A percentile compares a stretch with the other conserved stretches of the same genome.
phyloP scores from a whole-genome alignment of 805 yeast genomes.

The Starmerella khaoyaiensis region DNA sequence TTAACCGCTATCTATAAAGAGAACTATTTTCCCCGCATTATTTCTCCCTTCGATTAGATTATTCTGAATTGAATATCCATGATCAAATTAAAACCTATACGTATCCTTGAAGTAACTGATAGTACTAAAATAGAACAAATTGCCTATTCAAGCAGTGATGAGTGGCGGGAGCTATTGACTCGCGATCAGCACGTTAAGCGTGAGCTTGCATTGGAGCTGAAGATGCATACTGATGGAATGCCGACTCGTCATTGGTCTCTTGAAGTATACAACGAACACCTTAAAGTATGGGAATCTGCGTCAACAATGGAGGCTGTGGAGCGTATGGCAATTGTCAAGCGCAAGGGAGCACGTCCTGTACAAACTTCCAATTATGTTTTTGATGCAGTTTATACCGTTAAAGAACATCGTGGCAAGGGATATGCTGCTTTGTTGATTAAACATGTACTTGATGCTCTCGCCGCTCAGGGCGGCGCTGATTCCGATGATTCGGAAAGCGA shows the following conservation, averaged over 20 bases:
- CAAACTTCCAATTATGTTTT: slow-evolving; percentile 26
- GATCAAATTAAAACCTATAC: slow-evolving; percentile 9
- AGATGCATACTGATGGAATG: slow-evolving; percentile 14
- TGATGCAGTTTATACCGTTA: slow-evolving; percentile 49
- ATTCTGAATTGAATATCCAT: too few species aligned
- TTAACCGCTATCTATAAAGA: too few species aligned
- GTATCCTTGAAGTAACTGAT: slow-evolving; percentile 13
- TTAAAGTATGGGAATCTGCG: slow-evolving; percentile 23
- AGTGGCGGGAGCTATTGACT: slow-evolving; percentile 24
- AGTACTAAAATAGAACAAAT: slow-evolving; percentile 1
- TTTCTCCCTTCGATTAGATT: too few species aligned
- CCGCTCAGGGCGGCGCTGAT: slow-evolving; percentile 14
- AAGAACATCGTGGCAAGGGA: slow-evolving; percentile 40
- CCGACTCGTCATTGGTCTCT: slow-evolving; percentile 24
- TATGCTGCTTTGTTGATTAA: slow-evolving; percentile 40
- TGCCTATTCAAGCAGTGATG: slow-evolving; percentile 13
- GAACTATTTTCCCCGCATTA: too few species aligned
- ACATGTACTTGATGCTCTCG: slow-evolving; percentile 15
- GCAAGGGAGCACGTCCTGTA: slow-evolving; percentile 16
- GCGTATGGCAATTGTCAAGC: slow-evolving; percentile 28
- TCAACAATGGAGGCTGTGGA: slow-evolving; percentile 36
- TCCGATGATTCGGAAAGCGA: not conserved
- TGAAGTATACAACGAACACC: slow-evolving; percentile 20
- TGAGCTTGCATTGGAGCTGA: slow-evolving; percentile 19
- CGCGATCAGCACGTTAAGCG: slow-evolving; percentile 22